Conservation (phyloP, 2,329 filamentous ascomycete genomes). For the Lojkania enalia region DNA sequence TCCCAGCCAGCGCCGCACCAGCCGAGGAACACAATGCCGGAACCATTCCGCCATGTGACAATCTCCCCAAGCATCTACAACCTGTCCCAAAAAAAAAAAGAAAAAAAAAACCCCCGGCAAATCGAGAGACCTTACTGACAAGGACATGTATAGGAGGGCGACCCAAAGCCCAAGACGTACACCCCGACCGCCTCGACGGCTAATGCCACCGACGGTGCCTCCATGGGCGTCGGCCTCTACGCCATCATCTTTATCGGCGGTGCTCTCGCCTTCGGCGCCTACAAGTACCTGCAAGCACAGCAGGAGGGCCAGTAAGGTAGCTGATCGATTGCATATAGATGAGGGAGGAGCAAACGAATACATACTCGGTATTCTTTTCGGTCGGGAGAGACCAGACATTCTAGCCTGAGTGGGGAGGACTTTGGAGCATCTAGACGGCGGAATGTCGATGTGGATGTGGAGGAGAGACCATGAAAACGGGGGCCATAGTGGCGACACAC, state of each 20-base stretch:
- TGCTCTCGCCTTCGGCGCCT: conserved; percentile 74
- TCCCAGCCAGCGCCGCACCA: not conserved
- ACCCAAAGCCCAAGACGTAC: conserved; percentile 71
- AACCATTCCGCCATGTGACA: not conserved
- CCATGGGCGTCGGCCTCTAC: conserved; percentile 79
- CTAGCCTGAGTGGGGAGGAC: no score
- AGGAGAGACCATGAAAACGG: no score
- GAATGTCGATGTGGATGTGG: no score
- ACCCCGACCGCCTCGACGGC: conserved; percentile 52
- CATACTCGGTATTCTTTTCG: no score
- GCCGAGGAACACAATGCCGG: not conserved
- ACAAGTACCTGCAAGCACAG: conserved; percentile 76
- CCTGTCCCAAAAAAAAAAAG: no score
- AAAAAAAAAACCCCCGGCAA: no score
- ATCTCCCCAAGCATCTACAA: no score
- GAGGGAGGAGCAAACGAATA: not conserved
- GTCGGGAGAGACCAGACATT: no score
- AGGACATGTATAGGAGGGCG: conserved; percentile 61
- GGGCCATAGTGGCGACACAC: no score
- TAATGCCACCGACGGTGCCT: conserved; percentile 53
- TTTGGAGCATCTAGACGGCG: no score
- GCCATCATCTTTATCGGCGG: conserved; percentile 78
- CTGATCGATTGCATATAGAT: not conserved
- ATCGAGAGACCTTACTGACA: no score
- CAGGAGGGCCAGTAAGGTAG: conserved; percentile 17